Evolutionary conservation across 2,329 filamentous ascomycete species (phyloP), one percentile per base, ranked within the genome.

Genomic region (Teratosphaeria destructans): DNA sequence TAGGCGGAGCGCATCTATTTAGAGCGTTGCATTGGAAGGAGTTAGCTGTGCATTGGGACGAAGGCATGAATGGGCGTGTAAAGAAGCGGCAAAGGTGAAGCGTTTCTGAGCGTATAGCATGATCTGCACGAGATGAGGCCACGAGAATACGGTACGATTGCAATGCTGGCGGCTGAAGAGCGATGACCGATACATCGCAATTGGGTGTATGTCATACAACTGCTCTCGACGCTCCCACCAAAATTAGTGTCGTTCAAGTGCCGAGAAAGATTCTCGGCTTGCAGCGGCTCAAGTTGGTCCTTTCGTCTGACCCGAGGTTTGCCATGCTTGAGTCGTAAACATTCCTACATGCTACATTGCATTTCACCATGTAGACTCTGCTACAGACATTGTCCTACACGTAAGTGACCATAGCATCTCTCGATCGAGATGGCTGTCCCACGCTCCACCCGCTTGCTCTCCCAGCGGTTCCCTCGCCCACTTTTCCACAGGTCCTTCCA

Each of bases 401-500:
- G 43, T 49, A 49, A 49, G 57, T 63, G 7, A 49, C 7, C 43
- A 49, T 8, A 3, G n/a, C 14, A 49, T n/a, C 43, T 19, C 43
- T 4, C 43, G 5, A 19, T 43, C 43, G n/a, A 49, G n/a, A 49
- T 49, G 43, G 16, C 43, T 55, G 53, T 37, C n/a, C 3, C 34
- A 19, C 53, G 53, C 19, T 55, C 19, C 7, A 6, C 8, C 53
- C 14, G 12, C 19, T 55, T 19, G 12, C 23, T 55, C 7, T 5
- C 4, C 14, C 12, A 6, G 8, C 53, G 29, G 7, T n/a, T 23
- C 19, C 19, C 43, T 49, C 43, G 43, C n/a, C 43, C n/a, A 19
- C 43, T 23, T 29, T 66, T 63, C 53, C 62, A 63, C 57, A 65
- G 63, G 39, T 62, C 62, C 37, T 69, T 72, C 57, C 71, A 73